Evolutionary conservation across 23 red algal genomes (phyloP).

Genomic region (Gracilaria vermiculophylla): DNA sequence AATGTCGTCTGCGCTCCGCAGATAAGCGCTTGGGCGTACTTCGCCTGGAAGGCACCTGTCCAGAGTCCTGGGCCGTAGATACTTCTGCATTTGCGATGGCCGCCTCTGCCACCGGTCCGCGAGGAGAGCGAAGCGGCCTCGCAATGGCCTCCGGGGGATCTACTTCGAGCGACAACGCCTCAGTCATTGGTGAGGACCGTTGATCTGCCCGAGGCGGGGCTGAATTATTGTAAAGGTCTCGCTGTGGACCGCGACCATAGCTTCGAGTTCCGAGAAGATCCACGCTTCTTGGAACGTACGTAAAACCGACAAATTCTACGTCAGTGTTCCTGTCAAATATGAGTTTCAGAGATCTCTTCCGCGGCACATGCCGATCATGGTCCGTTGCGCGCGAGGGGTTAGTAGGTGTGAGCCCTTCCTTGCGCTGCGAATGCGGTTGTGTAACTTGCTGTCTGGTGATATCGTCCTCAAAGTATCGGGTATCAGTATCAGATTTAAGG

Average conservation of each 20-base stretch:
- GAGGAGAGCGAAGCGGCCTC: constrained; percentile 54
- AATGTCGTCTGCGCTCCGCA: neutral
- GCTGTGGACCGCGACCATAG: neutral
- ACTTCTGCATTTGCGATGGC: constrained; percentile 51
- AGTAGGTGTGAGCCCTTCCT: neutral
- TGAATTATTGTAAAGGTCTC: constrained; percentile 44
- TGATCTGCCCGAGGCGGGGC: constrained; percentile 14
- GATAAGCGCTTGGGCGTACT: neutral
- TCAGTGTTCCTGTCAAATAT: constrained; percentile 51
- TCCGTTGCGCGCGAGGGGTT: neutral
- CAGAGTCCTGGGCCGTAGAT: neutral
- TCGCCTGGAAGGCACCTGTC: neutral
- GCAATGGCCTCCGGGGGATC: neutral
- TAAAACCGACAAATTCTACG: constrained; percentile 66
- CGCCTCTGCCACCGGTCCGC: constrained; percentile 41
- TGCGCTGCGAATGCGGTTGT: neutral
- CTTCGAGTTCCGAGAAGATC: constrained; percentile 6
- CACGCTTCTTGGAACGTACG: constrained; percentile 37
- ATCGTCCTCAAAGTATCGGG: constrained; percentile 90
- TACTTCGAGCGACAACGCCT: constrained; percentile 56
- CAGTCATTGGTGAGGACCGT: constrained; percentile 22
- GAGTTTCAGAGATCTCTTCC: constrained; percentile 13
- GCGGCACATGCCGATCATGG: neutral
- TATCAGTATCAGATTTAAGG: constrained; percentile 76
- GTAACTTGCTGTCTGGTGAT: constrained; percentile 30